These are phyloP conservation scores for Candida easanensis DNA, from an alignment of 805 yeast genomes.

Conservation along the genomic window DNA sequence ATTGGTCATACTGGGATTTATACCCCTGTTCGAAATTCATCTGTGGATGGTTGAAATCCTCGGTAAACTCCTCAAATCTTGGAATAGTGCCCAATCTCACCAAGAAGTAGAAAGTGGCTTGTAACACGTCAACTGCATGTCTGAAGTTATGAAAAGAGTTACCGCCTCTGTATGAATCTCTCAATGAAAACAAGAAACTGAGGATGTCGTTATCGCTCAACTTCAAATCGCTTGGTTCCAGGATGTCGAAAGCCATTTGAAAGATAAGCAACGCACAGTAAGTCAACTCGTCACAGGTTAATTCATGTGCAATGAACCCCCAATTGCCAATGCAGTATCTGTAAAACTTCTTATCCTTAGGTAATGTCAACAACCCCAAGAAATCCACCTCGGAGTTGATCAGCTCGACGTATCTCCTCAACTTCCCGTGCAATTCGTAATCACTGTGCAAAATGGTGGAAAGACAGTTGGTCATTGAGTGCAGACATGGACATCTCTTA, in stretches of 20 bases:
- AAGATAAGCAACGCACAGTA: constrained; percentile 58
- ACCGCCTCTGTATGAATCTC: constrained; percentile 78
- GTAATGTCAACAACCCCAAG: constrained; percentile 22
- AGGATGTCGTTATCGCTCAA: constrained; percentile 45
- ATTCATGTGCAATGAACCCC: constrained; percentile 70
- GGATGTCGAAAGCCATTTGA: constrained; percentile 36
- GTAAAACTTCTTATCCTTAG: constrained; percentile 25
- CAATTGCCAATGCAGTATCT: constrained; percentile 50
- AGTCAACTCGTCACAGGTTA: constrained; percentile 62
- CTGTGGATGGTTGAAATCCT: constrained; percentile 19
- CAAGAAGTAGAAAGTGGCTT: constrained; percentile 74
- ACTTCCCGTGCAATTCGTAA: constrained; percentile 10
- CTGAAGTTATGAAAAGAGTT: constrained; percentile 94
- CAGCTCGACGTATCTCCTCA: constrained; percentile 20
- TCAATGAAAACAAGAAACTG: constrained; percentile 59
- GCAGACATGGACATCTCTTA: constrained; percentile 25
- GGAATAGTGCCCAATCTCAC: constrained; percentile 27
- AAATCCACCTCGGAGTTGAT: constrained; percentile 32
- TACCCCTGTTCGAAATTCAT: constrained; percentile 1
- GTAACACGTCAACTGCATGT: constrained; percentile 94
- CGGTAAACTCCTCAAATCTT: constrained; percentile 21
- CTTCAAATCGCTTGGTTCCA: constrained; percentile 15
- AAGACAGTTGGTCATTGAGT: constrained; percentile 35
- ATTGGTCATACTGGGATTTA: neutral
- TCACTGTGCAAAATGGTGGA: constrained; percentile 23